Evolutionary conservation across 768 basidiomycete genomes (phyloP).

Genomic region (Pisolithus albus): DNA sequence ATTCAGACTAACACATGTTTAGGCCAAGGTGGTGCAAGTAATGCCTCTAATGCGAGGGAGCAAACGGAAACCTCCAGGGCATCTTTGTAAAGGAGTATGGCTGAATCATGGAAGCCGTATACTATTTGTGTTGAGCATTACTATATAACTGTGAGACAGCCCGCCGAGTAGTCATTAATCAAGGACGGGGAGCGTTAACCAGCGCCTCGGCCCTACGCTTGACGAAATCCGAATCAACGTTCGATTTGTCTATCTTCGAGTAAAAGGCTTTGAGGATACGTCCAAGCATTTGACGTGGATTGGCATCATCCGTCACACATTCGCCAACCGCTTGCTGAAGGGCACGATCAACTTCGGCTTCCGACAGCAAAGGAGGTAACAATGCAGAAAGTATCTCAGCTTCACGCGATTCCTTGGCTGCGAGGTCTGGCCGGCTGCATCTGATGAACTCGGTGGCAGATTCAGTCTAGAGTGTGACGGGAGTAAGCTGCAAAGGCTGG

Average conservation of each 20-base stretch:
- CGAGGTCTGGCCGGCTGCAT: slow-evolving; percentile 59
- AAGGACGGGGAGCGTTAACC: slow-evolving; percentile 14
- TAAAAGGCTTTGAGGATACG: slow-evolving; percentile 60
- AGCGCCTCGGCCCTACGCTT: slow-evolving; percentile 43
- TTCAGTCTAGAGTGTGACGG: slow-evolving; percentile 39
- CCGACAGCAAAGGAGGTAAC: slow-evolving; percentile 55
- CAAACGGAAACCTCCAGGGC: not conserved
- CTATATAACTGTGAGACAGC: no score
- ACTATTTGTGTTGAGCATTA: not conserved
- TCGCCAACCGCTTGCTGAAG: slow-evolving; percentile 37
- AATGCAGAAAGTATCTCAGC: slow-evolving; percentile 47
- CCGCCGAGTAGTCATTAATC: not conserved
- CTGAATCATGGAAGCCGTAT: not conserved
- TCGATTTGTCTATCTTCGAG: slow-evolving; percentile 48
- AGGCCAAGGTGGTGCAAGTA: not conserved
- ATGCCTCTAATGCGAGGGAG: not conserved
- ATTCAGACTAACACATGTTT: not conserved
- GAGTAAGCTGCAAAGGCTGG: slow-evolving; percentile 3
- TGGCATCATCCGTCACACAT: slow-evolving; percentile 10
- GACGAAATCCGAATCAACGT: slow-evolving; percentile 52
- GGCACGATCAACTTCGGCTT: slow-evolving; percentile 46
- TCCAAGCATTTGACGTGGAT: slow-evolving; percentile 31
- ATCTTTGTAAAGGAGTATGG: not conserved
- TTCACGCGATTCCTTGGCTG: slow-evolving; percentile 54
- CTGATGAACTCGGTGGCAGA: slow-evolving; percentile 49